Conservation (phyloP, 176 grass and related monocot species). For the Phoenix dactylifera region DNA sequence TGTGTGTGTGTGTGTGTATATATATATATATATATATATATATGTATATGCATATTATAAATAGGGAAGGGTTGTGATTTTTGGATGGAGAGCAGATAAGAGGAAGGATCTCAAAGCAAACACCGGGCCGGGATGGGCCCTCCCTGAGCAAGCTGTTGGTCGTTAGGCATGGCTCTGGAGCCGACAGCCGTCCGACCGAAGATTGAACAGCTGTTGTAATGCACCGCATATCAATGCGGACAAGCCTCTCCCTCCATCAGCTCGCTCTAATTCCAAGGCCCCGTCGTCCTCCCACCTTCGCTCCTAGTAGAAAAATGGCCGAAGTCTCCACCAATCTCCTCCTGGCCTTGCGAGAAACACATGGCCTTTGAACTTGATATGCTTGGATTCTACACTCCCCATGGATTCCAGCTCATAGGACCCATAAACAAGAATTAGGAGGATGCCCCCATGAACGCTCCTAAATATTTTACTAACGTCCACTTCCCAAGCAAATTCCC, state of each 20-base stretch:
- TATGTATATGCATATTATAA: no score
- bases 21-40: no score
- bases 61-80: no score
- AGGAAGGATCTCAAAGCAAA: no score
- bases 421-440: background rate
- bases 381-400: conserved; percentile 29
- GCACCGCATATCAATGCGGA: conserved; percentile 31
- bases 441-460: conserved; percentile 6
- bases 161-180: conserved; percentile 22
- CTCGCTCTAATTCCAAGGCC: conserved; percentile 20
- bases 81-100: no score
- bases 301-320: no score
- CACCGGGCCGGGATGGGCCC: conserved; percentile 1
- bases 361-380: conserved; percentile 10
- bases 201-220: conserved; percentile 49
- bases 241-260: conserved; percentile 14
- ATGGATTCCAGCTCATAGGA: conserved; percentile 43
- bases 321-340: no score
- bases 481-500: conserved; percentile 27
- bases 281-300: background rate
- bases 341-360: no score
- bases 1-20: no score
- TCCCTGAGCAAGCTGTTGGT: conserved; percentile 26
- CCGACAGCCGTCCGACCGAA: conserved; percentile 61
- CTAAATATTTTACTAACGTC: conserved; percentile 22